Base-by-base conservation (phyloP, 1,139 yeast genomes). In the Candida labiduridarum region DNA sequence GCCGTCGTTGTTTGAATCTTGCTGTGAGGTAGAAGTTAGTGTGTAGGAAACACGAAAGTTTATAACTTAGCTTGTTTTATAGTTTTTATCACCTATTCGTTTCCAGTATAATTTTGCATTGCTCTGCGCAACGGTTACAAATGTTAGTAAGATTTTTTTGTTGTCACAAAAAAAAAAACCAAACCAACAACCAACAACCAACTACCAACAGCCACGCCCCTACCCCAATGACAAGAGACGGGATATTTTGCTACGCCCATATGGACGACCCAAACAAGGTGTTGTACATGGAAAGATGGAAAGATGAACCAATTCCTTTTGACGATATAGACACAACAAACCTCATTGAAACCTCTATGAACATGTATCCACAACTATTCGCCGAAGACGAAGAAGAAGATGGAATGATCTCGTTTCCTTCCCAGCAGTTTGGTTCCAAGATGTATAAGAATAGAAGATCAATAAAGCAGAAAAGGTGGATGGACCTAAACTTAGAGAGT, bases 1-100 rank as follows among this genome's bases (percentile, higher is more conserved):
- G 59, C 81, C 82, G 30, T 75, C 88, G 1, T 66, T 86, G 56
- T 87, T 87, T 63, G 94, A 87, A 62, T 76, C 72, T 49, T 82
- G 53, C 52, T 79, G 82, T 58, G 62, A 19, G 7, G 25, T 22
- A 22, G 27, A 15, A 36, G 36, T 33, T n/a, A 33, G 14, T 31
- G 14, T 31, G 14, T 31, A 31, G 5, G n/a, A n/a, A n/a, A n/a
- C n/a, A n/a, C n/a, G n/a, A n/a, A n/a, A n/a, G n/a, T n/a, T n/a
- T n/a, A n/a, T n/a, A n/a, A n/a, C n/a, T n/a, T n/a, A n/a, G n/a
- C n/a, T n/a, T 31, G 34, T 31, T 11, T 31, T 31, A 31, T 9
- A 31, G 25, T 22, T 7, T 22, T n/a, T n/a, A n/a, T n/a, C n/a
- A n/a, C n/a, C n/a, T n/a, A n/a, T n/a, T n/a, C n/a, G n/a, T n/a